Base-by-base conservation (phyloP, 2,329 filamentous ascomycete genomes). In the Apiospora aurea region DNA sequence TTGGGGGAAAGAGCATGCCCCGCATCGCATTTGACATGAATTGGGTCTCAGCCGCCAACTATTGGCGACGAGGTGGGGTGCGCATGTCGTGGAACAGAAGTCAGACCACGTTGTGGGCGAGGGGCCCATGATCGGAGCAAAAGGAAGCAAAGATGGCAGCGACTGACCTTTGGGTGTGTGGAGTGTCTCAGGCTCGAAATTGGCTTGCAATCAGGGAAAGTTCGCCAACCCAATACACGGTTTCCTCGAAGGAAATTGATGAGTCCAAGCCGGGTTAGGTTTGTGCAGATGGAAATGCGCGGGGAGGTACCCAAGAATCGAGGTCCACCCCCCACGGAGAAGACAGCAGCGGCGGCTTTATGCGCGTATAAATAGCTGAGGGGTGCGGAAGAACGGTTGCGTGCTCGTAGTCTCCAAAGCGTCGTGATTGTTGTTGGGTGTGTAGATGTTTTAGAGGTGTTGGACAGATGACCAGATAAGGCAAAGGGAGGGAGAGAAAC, bases 101-200 rank as follows among this genome's bases (percentile, higher is more conserved):
- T 64, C 57, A 64, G 57, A 41, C 57, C 57, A 64, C 70, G 69
- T 64, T 49, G 69, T 70, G 72, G 67, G 69, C 71, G 68, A 68
- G 51, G 29, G 38, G 57, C 57, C 34, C 34, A 41, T 13, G 29
- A 34, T 64, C 57, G 34, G 57, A 64, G 57, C 57, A 71, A 73
- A 67, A 66, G 49, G 66, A 76, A 73, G 68, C 61, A 53, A 72
- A 72, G 71, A 72, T 75, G 57, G 29, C 13, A 64, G 57, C 34
- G 57, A 64, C 57, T 64, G 57, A 64, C 57, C 57, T 64, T 38
- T 38, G 57, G 29, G 38, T 64, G 16, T 38, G 29, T 13, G 18
- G 57, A 41, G 57, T 64, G 57, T 64, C 57, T 64, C 29, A 64
- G 29, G 29, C 38, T 64, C 21, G 18, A 41, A 64, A 64, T 64